Conservation (phyloP, 2,329 filamentous ascomycete genomes). For the Cryphonectria carpinicola region DNA sequence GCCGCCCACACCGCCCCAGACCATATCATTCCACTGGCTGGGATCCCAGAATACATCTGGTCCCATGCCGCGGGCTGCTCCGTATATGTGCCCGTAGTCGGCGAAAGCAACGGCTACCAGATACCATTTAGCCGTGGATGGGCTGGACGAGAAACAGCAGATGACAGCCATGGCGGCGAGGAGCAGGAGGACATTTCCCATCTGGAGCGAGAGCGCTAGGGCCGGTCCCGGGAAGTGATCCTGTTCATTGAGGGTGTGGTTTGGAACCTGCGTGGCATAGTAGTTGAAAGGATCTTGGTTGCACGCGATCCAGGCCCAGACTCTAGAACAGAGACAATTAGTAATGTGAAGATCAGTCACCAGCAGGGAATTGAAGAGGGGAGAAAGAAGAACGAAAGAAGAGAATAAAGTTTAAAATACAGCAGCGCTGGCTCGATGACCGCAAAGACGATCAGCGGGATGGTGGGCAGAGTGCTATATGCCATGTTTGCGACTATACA, state of each 20-base stretch:
- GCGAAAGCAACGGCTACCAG: slow-evolving; percentile 38
- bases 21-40: slow-evolving; percentile 37
- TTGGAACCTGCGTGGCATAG: slow-evolving; percentile 36
- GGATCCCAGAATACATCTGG: slow-evolving; percentile 34
- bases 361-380: neutral
- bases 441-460: slow-evolving; percentile 20
- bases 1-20: slow-evolving; percentile 36
- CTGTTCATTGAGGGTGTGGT: slow-evolving; percentile 26
- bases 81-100: slow-evolving; percentile 42
- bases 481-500: slow-evolving; percentile 1
- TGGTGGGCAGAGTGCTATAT: slow-evolving; percentile 14
- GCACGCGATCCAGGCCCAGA: slow-evolving; percentile 30
- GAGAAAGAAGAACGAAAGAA: too few relatives aligned
- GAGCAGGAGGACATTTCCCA: slow-evolving; percentile 39
- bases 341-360: neutral
- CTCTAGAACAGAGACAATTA: slow-evolving; percentile 14
- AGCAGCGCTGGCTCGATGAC: slow-evolving; percentile 12
- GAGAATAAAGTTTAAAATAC: neutral
- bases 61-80: slow-evolving; percentile 37
- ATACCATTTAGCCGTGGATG: slow-evolving; percentile 33
- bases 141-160: slow-evolving; percentile 38
- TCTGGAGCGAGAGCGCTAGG: slow-evolving; percentile 34
- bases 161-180: slow-evolving; percentile 37
- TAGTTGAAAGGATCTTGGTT: slow-evolving; percentile 35
- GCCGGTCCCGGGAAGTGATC: slow-evolving; percentile 32